A percentile compares a stretch with the other conserved stretches of the same genome.
phyloP scores from a whole-genome alignment of 495 filamentous ascomycete genomes.

The Monascus purpureus region DNA sequence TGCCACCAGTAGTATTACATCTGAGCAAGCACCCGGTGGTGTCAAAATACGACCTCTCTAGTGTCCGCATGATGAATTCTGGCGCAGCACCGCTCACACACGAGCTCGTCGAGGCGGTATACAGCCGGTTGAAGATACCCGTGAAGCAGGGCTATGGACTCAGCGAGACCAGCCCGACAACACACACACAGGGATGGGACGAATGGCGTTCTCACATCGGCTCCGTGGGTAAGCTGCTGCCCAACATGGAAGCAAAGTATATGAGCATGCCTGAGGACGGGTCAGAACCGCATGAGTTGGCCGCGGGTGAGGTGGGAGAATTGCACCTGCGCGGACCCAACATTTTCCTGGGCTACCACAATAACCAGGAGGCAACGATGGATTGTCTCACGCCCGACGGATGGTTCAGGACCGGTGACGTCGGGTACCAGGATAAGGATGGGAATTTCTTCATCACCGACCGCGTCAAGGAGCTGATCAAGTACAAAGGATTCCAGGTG shows the following conservation, averaged over 20 bases:
- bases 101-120: constrained; percentile 69
- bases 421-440: constrained; percentile 44
- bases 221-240: constrained; percentile 64
- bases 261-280: constrained; percentile 40
- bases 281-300: constrained; percentile 42
- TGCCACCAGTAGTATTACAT: constrained; percentile 72
- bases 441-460: constrained; percentile 65
- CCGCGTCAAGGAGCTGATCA: constrained; percentile 84
- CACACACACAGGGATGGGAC: constrained; percentile 49
- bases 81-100: constrained; percentile 79
- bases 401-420: constrained; percentile 54
- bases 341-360: constrained; percentile 61
- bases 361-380: constrained; percentile 53
- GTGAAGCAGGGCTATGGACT: constrained; percentile 86
- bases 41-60: constrained; percentile 65
- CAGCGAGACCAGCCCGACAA: constrained; percentile 54
- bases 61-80: constrained; percentile 71
- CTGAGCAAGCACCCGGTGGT: constrained; percentile 69
- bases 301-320: constrained; percentile 49
- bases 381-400: constrained; percentile 45
- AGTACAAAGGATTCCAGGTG: constrained; percentile 82
- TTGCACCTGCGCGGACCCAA: constrained; percentile 49
- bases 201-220: constrained; percentile 70
- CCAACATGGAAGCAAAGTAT: constrained; percentile 75
- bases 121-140: constrained; percentile 56